Evolutionary conservation across 2,329 filamentous ascomycete genomes (phyloP).

Genomic region (Colletotrichum magnum): DNA sequence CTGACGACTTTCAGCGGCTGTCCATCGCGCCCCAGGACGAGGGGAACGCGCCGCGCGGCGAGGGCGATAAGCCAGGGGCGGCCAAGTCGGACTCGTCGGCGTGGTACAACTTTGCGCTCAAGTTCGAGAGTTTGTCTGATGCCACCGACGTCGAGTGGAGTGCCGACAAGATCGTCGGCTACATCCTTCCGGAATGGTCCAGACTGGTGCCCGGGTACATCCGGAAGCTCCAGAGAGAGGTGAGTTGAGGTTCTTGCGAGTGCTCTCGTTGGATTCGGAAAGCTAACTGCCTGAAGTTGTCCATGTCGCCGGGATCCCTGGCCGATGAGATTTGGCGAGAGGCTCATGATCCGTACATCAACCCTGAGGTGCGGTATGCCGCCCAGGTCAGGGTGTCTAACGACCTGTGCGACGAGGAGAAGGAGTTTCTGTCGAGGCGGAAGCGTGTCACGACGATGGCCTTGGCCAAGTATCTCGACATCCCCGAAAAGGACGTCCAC

Average conservation of each 20-base stretch:
- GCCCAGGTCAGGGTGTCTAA: conserved; percentile 86
- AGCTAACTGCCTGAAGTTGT: conserved; percentile 61
- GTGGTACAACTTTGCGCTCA: conserved; percentile 63
- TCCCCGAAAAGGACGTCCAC: conserved; percentile 86
- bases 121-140: conserved; percentile 68
- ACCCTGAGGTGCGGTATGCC: conserved; percentile 89
- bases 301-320: conserved; percentile 87
- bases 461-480: conserved; percentile 84
- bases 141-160: conserved; percentile 70
- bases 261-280: neutral
- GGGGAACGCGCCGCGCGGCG: conserved; percentile 35
- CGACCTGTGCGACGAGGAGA: conserved; percentile 87
- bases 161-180: conserved; percentile 74
- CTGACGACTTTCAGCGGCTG: conserved; percentile 57
- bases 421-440: conserved; percentile 78
- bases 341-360: conserved; percentile 84
- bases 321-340: conserved; percentile 96
- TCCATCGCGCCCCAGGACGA: conserved; percentile 41
- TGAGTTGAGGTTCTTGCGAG: neutral
- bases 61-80: conserved; percentile 44
- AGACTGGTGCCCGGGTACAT: conserved; percentile 81
- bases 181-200: conserved; percentile 87
- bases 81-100: conserved; percentile 50
- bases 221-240: conserved; percentile 86
- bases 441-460: conserved; percentile 78